Percentiles rank a stretch among this genome's conserved stretches.
Conservation (phyloP, 73 alveolate species). For the Paramecium pentaurelia region DNA sequence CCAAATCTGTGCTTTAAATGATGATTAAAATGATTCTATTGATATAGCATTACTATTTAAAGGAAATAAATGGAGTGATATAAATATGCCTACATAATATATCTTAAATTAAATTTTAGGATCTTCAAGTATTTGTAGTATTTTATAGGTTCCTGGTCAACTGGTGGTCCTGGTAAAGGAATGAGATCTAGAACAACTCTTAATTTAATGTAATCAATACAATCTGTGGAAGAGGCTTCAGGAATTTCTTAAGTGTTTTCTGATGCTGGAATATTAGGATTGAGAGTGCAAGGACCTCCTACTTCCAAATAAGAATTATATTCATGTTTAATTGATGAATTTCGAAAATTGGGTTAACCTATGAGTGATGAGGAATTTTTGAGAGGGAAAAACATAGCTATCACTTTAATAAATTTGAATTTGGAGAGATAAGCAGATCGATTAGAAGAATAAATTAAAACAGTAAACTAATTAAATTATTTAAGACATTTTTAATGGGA, state of each 20-base stretch:
- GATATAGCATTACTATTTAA: slow-evolving; percentile 22
- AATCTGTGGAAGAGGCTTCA: slow-evolving; percentile 3
- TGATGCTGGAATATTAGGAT: slow-evolving; percentile 3
- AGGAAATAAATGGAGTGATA: not conserved
- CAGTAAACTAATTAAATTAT: not conserved
- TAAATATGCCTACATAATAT: not conserved
- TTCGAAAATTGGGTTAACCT: not conserved
- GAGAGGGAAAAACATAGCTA: not conserved
- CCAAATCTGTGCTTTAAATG: not conserved
- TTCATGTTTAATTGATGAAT: not conserved
- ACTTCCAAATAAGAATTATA: not conserved
- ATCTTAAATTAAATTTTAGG: slow-evolving; percentile 21
- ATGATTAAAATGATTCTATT: not conserved
- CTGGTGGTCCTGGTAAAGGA: slow-evolving; percentile 57
- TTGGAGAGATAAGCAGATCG: slow-evolving; percentile 38
- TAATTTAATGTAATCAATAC: not conserved
- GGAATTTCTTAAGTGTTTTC: not conserved
- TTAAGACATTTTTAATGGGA: not conserved
- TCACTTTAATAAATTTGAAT: not conserved
- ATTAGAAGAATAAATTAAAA: slow-evolving; percentile 17
- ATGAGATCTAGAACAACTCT: slow-evolving; percentile 45
- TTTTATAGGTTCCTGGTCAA: slow-evolving; percentile 45
- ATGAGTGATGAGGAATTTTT: slow-evolving; percentile 45
- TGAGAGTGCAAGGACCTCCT: not conserved
- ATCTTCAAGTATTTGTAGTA: slow-evolving; percentile 5